phyloP scores from a whole-genome alignment of 176 grass and related monocot genomes.

The Musa schizocarpa region DNA sequence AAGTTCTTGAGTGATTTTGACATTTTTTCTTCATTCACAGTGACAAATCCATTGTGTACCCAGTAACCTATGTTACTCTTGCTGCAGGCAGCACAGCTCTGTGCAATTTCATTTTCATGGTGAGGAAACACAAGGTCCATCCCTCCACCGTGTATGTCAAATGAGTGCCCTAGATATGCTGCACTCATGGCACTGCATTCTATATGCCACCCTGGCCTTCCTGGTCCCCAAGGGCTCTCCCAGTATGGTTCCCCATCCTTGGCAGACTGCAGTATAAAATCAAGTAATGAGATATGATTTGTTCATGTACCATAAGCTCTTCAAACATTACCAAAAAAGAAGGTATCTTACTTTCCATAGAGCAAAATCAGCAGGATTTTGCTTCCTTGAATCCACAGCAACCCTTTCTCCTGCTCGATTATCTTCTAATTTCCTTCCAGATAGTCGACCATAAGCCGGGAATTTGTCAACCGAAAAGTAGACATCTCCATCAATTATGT shows the following conservation, averaged over 20 bases:
- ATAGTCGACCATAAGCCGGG: constrained; percentile 70
- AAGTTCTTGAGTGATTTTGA: constrained; percentile 86
- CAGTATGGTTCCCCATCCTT: constrained; percentile 89
- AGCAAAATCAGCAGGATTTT: constrained; percentile 94
- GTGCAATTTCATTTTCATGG: constrained; percentile 97
- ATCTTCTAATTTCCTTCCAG: constrained; percentile 89
- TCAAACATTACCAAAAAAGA: constrained; percentile 2
- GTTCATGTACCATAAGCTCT: not conserved
- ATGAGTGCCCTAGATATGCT: constrained; percentile 64
- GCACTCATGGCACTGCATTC: constrained; percentile 97
- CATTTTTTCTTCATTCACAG: constrained; percentile 93
- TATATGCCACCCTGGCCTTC: constrained; percentile 93
- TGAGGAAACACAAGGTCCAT: constrained; percentile 91
- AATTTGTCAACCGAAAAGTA: constrained; percentile 89
- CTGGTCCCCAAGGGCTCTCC: constrained; percentile 91
- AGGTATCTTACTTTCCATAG: constrained; percentile 73
- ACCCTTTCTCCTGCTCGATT: constrained; percentile 97
- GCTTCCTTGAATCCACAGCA: constrained; percentile 78
- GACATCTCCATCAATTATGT: constrained; percentile 68
- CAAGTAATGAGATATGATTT: not conserved
- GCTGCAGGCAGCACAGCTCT: constrained; percentile 83
- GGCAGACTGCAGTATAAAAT: constrained; percentile 41
- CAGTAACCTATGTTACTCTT: constrained; percentile 78
- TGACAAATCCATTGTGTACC: constrained; percentile 98
- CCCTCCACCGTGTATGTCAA: constrained; percentile 92